Evolutionary conservation across 1,284 basidiomycete species (phyloP), one percentile per base, ranked within the genome.

Genomic region (Singerocomus rubriflavus): DNA sequence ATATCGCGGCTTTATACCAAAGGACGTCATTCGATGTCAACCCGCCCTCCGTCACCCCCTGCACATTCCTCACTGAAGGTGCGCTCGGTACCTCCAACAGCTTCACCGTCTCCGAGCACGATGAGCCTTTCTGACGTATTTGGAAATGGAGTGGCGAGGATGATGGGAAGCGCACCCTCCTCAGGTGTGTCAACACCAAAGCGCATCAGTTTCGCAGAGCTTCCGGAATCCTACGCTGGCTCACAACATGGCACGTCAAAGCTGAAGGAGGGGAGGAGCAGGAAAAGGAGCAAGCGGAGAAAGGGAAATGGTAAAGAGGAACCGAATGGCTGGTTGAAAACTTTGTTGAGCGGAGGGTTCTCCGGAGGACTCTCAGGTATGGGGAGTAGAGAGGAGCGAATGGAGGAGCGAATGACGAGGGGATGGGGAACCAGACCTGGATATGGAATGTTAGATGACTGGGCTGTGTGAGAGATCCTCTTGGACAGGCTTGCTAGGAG

Each of bases 1-100:
- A 74, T 90, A 46, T 88, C 86, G 14, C 74, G 83, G 13, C 73
- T 89, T n/a, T 85, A 84, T 57, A 86, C 85, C 0, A 85, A 84
- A 59, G 74, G 75, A n/a, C 74, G 71, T 29, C 82, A 85, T 63
- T 73, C 80, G 6, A 74, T 80, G 31, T 84, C 82, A 5, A 79
- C 82, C 6, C 72, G 78, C 4, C 67, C 78, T 8, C 74, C 73
- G 8, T 75, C 73, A 1, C 79, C 80, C 1, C 82, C 82, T 13
- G 59, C 67, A 8, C 76, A 75, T 42, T 81, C 79, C 14, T 78
- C 80, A 1, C 67, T 84, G 65, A 84, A 81, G 55, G 54, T 59
- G 27, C 71, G 26, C 50, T 65, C 56, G 21, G 61, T 60, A 13
- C 64, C 68, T 25, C 63, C 66, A 16, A 61, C 61, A 26, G 67